Evolutionary conservation across 495 filamentous ascomycete genomes (phyloP).

Genomic region (Paragyromitra xinjiangensis): DNA sequence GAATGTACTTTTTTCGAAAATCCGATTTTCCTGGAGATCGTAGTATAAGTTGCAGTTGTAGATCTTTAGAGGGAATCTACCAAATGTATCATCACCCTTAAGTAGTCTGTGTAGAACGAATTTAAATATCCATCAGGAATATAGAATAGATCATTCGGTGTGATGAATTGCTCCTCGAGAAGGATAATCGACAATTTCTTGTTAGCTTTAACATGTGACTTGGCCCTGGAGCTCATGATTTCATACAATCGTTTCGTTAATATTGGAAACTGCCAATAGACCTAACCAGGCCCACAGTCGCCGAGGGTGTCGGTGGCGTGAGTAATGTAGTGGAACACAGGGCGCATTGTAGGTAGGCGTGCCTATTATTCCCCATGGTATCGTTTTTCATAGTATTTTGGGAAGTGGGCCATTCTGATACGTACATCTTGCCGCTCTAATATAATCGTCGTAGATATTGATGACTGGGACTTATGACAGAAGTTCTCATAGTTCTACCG

Average conservation of each 20-base stretch:
- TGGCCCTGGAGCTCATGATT: background rate
- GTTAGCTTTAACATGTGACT: background rate
- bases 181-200: background rate
- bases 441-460: too few relatives aligned
- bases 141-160: too few relatives aligned
- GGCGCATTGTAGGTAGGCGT: background rate
- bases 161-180: background rate
- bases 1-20: too few relatives aligned
- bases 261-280: background rate
- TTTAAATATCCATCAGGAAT: too few relatives aligned
- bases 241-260: background rate
- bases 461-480: too few relatives aligned
- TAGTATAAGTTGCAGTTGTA: too few relatives aligned
- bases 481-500: too few relatives aligned
- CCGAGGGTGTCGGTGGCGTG: background rate
- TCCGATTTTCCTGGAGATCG: too few relatives aligned
- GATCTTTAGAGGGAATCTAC: too few relatives aligned
- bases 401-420: background rate
- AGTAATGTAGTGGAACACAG: constrained; percentile 15
- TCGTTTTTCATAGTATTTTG: constrained; percentile 1
- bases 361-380: constrained; percentile 6
- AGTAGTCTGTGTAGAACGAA: too few relatives aligned
- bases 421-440: background rate
- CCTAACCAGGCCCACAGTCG: background rate
- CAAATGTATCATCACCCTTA: too few relatives aligned